A percentile compares a stretch with the other conserved stretches of the same genome.
Conservation (phyloP, 441 rosid species). For the Populus hybrid region DNA sequence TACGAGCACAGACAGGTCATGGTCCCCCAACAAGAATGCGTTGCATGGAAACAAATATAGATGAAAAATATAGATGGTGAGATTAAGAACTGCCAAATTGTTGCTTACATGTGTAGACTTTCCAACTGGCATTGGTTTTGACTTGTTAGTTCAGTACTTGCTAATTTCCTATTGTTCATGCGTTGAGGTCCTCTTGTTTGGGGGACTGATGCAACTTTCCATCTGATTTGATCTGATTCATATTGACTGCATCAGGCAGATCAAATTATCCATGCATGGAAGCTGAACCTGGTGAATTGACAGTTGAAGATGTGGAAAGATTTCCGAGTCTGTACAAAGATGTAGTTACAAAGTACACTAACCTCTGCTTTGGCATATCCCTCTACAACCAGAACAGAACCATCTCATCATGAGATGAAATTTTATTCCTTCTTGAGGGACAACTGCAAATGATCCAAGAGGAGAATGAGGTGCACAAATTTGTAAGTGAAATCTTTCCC, state of each 20-base stretch:
- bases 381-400: slow-evolving; percentile 19
- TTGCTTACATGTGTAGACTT: not conserved
- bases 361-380: slow-evolving; percentile 32
- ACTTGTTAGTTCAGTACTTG: not conserved
- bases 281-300: slow-evolving; percentile 41
- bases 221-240: not conserved
- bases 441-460: not conserved
- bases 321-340: slow-evolving; percentile 50
- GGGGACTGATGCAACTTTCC: not conserved
- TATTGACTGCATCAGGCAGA: slow-evolving; percentile 28
- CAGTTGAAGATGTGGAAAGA: slow-evolving; percentile 44
- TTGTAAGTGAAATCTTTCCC: not conserved
- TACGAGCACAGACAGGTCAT: slow-evolving; percentile 18
- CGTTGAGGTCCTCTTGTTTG: not conserved
- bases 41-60: slow-evolving; percentile 10
- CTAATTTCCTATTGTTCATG: not conserved
- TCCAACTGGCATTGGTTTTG: not conserved
- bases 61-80: slow-evolving; percentile 29
- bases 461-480: slow-evolving; percentile 17
- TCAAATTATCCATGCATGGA: slow-evolving; percentile 46
- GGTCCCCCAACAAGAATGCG: slow-evolving; percentile 22
- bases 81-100: slow-evolving; percentile 1
- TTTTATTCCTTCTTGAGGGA: slow-evolving; percentile 8
- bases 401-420: slow-evolving; percentile 3
- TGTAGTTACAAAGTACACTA: slow-evolving; percentile 45